Evolutionary conservation across 2,329 filamentous ascomycete species (phyloP).

Genomic region (Shiraia sp.): DNA sequence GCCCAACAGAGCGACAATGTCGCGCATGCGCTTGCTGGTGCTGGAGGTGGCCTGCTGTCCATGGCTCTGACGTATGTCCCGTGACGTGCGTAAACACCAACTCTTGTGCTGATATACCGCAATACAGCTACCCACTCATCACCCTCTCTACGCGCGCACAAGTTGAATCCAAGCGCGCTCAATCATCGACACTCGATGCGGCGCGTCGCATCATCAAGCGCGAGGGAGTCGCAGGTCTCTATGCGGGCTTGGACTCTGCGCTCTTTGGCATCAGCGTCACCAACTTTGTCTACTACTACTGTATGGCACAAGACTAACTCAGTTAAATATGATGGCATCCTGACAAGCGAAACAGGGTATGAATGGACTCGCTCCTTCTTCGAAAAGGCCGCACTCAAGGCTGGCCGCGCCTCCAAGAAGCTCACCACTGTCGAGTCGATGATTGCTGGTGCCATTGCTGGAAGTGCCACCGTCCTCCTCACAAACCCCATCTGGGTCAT

Average conservation of each 20-base stretch:
- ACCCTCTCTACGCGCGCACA: slow-evolving; percentile 96
- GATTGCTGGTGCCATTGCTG: slow-evolving; percentile 91
- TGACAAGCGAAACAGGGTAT: slow-evolving; percentile 64
- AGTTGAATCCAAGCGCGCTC: slow-evolving; percentile 92
- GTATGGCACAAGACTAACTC: slow-evolving; percentile 43
- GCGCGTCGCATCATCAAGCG: slow-evolving; percentile 85
- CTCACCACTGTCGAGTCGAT: slow-evolving; percentile 92
- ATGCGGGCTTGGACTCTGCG: slow-evolving; percentile 89
- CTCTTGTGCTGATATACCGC: slow-evolving; percentile 8
- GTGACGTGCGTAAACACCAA: background rate
- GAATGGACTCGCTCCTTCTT: slow-evolving; percentile 93
- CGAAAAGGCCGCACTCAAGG: slow-evolving; percentile 72
- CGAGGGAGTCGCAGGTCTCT: slow-evolving; percentile 86
- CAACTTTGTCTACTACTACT: slow-evolving; percentile 99
- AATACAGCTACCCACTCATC: slow-evolving; percentile 83
- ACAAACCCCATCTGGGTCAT: slow-evolving; percentile 99
- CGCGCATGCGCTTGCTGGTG: slow-evolving; percentile 89
- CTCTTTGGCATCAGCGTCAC: slow-evolving; percentile 97
- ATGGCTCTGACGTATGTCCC: slow-evolving; percentile 84
- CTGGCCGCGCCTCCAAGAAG: slow-evolving; percentile 75
- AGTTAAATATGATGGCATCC: background rate
- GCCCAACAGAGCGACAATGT: slow-evolving; percentile 94
- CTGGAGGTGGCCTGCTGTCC: slow-evolving; percentile 89
- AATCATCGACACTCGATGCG: slow-evolving; percentile 81
- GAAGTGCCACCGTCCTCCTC: slow-evolving; percentile 89